Conservation (phyloP, 2,329 filamentous ascomycete species). For the Cordyceps tenuipes region DNA sequence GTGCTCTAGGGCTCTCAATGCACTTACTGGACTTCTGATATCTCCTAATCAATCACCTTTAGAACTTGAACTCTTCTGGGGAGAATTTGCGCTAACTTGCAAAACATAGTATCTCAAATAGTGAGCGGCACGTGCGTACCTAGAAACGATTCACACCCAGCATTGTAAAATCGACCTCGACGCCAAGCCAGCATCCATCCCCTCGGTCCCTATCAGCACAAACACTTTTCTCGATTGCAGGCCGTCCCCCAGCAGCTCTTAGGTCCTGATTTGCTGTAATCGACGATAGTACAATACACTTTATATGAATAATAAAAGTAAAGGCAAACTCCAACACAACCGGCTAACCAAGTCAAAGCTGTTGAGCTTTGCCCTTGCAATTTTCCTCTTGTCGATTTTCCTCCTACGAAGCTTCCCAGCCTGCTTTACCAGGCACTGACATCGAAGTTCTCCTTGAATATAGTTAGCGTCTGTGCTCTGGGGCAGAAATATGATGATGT, state of each 20-base stretch:
- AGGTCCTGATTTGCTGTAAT: constrained; percentile 1
- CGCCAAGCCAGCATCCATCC: not conserved
- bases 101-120: not conserved
- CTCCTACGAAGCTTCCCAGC: not conserved
- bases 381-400: not conserved
- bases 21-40: constrained; percentile 83
- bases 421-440: constrained; percentile 70
- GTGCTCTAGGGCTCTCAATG: constrained; percentile 53
- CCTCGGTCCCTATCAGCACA: not conserved
- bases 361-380: not conserved
- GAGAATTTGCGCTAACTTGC: not conserved
- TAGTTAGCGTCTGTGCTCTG: constrained; percentile 22
- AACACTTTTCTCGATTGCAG: not conserved
- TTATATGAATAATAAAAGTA: constrained; percentile 9
- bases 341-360: not conserved
- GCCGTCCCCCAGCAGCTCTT: not conserved
- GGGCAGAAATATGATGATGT: not conserved
- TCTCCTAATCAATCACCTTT: constrained; percentile 1
- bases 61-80: not conserved
- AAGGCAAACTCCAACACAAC: not conserved
- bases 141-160: not conserved
- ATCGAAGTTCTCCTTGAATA: constrained; percentile 80
- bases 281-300: constrained; percentile 7
- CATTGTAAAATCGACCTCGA: not conserved
- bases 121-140: not conserved